phyloP scores from a whole-genome alignment of 2,329 filamentous ascomycete species.

The Fusarium odoratissimum region DNA sequence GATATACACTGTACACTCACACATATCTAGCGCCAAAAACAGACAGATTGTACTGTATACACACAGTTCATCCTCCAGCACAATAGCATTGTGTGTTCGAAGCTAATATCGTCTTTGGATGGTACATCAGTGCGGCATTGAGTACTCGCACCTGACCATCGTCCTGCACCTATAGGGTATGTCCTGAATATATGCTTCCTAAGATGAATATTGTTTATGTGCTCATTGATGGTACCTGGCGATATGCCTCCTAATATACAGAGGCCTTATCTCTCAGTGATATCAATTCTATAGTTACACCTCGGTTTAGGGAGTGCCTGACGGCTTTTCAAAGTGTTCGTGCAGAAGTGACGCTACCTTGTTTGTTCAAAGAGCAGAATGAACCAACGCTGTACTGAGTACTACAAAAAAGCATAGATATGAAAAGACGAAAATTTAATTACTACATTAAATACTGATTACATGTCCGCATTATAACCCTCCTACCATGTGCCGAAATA shows the following conservation, averaged over 20 bases:
- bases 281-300: background rate
- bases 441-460: slow-evolving; percentile 26
- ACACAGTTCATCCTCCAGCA: background rate
- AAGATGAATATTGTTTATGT: no score
- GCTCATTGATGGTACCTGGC: background rate
- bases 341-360: background rate
- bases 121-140: background rate
- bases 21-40: background rate
- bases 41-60: background rate
- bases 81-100: background rate
- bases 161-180: background rate
- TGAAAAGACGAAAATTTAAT: slow-evolving; percentile 11
- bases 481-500: background rate
- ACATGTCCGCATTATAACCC: slow-evolving; percentile 14
- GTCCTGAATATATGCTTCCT: background rate
- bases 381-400: background rate
- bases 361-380: no score
- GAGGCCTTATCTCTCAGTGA: background rate
- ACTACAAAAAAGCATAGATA: background rate
- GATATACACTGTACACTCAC: background rate
- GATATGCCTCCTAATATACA: background rate
- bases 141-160: background rate
- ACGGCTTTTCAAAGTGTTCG: background rate
- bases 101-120: background rate
- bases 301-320: background rate